Evolutionary conservation across 2,329 filamentous ascomycete species (phyloP).

Genomic region (Stachybotrys chartarum): DNA sequence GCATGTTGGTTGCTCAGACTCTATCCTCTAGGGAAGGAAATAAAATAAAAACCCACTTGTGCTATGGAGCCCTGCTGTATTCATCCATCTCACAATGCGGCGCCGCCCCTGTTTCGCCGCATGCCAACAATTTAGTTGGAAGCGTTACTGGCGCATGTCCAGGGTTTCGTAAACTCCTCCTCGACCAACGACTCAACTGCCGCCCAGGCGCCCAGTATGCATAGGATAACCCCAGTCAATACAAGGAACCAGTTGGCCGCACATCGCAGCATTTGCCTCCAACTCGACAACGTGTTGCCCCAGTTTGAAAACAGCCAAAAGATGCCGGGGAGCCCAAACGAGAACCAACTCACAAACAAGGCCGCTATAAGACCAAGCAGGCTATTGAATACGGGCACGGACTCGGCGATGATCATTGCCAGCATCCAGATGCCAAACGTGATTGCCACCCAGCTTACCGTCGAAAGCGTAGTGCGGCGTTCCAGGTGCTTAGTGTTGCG

Average conservation of each 20-base stretch:
- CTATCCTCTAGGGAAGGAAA: no score
- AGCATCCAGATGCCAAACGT: constrained; percentile 48
- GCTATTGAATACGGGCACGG: constrained; percentile 62
- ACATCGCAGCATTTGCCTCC: constrained; percentile 23
- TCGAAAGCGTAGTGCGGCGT: constrained; percentile 41
- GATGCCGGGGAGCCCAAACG: constrained; percentile 38
- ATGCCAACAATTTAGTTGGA: neutral
- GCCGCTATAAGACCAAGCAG: constrained; percentile 56
- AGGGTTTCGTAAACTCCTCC: constrained; percentile 21
- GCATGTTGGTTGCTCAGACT: no score
- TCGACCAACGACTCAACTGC: constrained; percentile 27
- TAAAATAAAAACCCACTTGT: no score
- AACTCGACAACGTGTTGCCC: constrained; percentile 27
- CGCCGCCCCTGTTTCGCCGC: no score
- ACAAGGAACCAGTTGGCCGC: constrained; percentile 22
- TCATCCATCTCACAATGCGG: no score
- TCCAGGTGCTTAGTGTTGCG: constrained; percentile 48
- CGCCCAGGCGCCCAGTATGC: constrained; percentile 31
- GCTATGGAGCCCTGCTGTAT: no score
- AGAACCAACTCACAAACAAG: constrained; percentile 63
- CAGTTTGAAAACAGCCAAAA: constrained; percentile 42
- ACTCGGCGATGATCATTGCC: constrained; percentile 61
- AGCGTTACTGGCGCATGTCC: constrained; percentile 26
- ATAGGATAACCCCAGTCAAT: constrained; percentile 25
- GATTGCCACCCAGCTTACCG: constrained; percentile 52